Percentiles rank a stretch among this genome's conserved stretches.
Conservation (phyloP, 768 basidiomycete genomes). For the Tremella yokohamensis region DNA sequence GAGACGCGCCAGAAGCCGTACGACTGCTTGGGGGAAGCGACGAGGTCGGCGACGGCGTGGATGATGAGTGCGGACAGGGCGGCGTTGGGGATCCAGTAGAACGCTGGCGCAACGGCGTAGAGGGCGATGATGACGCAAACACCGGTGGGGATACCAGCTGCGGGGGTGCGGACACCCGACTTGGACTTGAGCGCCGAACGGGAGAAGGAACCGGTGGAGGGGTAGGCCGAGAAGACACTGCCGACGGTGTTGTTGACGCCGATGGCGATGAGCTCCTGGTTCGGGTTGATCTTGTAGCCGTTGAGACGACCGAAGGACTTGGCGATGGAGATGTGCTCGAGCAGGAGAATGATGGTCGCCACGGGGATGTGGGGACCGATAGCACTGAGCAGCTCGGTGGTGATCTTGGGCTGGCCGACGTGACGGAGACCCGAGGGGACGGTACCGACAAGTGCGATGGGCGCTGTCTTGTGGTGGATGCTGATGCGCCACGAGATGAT, state of each 20-base stretch:
- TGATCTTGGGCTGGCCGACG: conserved; percentile 57
- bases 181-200: conserved; percentile 95
- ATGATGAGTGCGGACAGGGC: conserved; percentile 89
- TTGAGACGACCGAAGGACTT: conserved; percentile 93
- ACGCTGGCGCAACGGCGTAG: conserved; percentile 88
- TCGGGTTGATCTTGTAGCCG: conserved; percentile 78
- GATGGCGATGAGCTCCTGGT: conserved; percentile 93
- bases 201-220: conserved; percentile 96
- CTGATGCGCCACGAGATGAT: conserved; percentile 82
- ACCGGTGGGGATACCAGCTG: conserved; percentile 78
- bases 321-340: conserved; percentile 97
- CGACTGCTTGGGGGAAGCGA: conserved; percentile 74
- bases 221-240: conserved; percentile 84
- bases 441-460: conserved; percentile 73
- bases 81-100: conserved; percentile 64
- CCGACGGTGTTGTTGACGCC: conserved; percentile 94
- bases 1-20: conserved; percentile 91
- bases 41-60: conserved; percentile 73
- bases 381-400: conserved; percentile 60
- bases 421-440: conserved; percentile 72
- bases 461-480: conserved; percentile 61
- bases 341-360: conserved; percentile 59
- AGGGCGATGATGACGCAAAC: conserved; percentile 87
- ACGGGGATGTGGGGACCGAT: conserved; percentile 65
- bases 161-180: conserved; percentile 93